These are phyloP conservation scores for Blastomyces parvus DNA, from an alignment of 2,329 filamentous ascomycete genomes.

Conservation along the genomic window DNA sequence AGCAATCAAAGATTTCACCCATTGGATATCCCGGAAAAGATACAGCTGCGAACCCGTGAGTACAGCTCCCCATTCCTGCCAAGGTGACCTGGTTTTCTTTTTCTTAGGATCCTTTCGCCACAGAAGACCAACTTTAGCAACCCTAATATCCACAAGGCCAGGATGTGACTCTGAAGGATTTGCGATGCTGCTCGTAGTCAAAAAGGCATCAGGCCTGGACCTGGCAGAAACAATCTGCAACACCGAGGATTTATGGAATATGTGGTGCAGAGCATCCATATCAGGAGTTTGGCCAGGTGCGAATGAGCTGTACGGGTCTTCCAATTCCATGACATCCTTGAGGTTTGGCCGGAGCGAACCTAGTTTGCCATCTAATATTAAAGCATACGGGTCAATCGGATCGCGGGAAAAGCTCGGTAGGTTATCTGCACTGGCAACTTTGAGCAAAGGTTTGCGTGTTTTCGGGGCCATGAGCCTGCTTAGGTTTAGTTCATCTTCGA, in stretches of 20 bases:
- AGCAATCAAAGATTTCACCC: slow-evolving; percentile 83
- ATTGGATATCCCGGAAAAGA: slow-evolving; percentile 86
- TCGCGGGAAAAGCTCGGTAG: slow-evolving; percentile 61
- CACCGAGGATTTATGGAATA: slow-evolving; percentile 83
- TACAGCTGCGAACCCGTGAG: slow-evolving; percentile 95
- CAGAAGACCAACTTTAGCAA: slow-evolving; percentile 87
- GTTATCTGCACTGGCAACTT: slow-evolving; percentile 54
- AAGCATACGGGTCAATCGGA: slow-evolving; percentile 86
- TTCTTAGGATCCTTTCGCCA: slow-evolving; percentile 95
- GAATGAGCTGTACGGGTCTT: slow-evolving; percentile 84
- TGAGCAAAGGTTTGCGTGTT: slow-evolving; percentile 60
- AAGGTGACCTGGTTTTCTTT: slow-evolving; percentile 86
- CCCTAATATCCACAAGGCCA: slow-evolving; percentile 92
- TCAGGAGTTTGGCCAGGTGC: slow-evolving; percentile 69
- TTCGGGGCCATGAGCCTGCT: slow-evolving; percentile 62
- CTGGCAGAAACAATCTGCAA: slow-evolving; percentile 91
- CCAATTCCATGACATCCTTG: slow-evolving; percentile 83
- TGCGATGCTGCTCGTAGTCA: slow-evolving; percentile 72
- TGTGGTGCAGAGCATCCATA: slow-evolving; percentile 70
- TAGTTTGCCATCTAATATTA: slow-evolving; percentile 84
- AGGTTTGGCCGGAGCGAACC: slow-evolving; percentile 74
- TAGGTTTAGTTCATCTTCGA: slow-evolving; percentile 74
- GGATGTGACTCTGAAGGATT: slow-evolving; percentile 82
- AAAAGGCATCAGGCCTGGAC: slow-evolving; percentile 89
- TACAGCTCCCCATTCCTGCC: slow-evolving; percentile 98